Evolutionary conservation across 2,329 filamentous ascomycete species (phyloP).

Genomic region (Aspergillus ustus): DNA sequence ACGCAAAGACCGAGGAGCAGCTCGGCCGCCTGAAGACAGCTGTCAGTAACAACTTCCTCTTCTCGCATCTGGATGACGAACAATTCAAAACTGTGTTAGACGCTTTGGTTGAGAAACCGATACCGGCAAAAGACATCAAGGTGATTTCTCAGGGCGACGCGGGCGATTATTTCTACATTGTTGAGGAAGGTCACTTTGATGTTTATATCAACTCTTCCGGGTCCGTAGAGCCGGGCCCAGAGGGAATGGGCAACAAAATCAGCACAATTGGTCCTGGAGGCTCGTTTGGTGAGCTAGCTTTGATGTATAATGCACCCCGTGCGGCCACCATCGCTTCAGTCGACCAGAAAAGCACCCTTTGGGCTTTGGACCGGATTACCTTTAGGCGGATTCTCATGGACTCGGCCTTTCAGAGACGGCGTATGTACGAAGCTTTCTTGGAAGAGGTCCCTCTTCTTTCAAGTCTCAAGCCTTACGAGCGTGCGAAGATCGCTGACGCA

Average conservation of each 20-base stretch:
- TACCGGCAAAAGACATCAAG: slow-evolving; percentile 86
- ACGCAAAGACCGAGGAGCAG: slow-evolving; percentile 83
- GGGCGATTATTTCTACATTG: slow-evolving; percentile 97
- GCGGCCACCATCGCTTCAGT: slow-evolving; percentile 90
- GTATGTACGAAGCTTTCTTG: slow-evolving; percentile 96
- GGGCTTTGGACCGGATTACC: slow-evolving; percentile 92
- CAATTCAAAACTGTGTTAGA: slow-evolving; percentile 85
- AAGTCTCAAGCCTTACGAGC: slow-evolving; percentile 85
- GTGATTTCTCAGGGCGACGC: slow-evolving; percentile 95
- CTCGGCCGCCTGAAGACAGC: slow-evolving; percentile 76
- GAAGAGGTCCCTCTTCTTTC: slow-evolving; percentile 88
- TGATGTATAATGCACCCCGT: slow-evolving; percentile 98
- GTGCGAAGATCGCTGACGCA: slow-evolving; percentile 96
- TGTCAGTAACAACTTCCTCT: slow-evolving; percentile 89
- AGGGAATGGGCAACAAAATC: slow-evolving; percentile 84
- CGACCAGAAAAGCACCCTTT: slow-evolving; percentile 78
- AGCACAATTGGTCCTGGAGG: slow-evolving; percentile 82
- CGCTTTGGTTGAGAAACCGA: slow-evolving; percentile 90
- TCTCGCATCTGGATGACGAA: slow-evolving; percentile 92
- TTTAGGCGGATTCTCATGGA: slow-evolving; percentile 99
- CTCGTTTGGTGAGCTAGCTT: slow-evolving; percentile 92
- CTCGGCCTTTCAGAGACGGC: slow-evolving; percentile 90
- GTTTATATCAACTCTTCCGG: slow-evolving; percentile 85
- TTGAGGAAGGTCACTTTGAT: slow-evolving; percentile 88
- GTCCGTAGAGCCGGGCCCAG: slow-evolving; percentile 74